These are phyloP conservation scores for Tetracladium setigerum DNA, from an alignment of 495 filamentous ascomycete genomes.

Conservation along the genomic window DNA sequence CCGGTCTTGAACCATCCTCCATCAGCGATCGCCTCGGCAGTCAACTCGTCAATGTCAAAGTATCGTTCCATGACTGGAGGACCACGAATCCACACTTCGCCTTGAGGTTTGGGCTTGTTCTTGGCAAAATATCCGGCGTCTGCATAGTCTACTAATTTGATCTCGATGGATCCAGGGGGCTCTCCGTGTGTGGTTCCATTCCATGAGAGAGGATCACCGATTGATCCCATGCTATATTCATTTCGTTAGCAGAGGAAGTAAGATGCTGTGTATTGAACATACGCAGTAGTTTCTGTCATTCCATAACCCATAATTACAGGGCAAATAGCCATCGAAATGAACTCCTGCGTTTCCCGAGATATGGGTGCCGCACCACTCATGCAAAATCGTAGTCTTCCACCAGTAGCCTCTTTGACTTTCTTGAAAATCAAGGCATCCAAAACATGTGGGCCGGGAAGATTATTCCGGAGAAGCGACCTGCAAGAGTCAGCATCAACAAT, in stretches of 20 bases:
- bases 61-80: conserved; percentile 64
- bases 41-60: conserved; percentile 76
- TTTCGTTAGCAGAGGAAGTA: background rate
- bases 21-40: conserved; percentile 56
- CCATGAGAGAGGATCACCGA: conserved; percentile 86
- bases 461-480: conserved; percentile 50
- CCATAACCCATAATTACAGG: conserved; percentile 93
- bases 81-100: conserved; percentile 88
- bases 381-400: conserved; percentile 67
- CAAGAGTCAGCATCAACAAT: background rate
- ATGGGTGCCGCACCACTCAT: conserved; percentile 82
- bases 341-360: conserved; percentile 74
- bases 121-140: conserved; percentile 85
- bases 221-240: conserved; percentile 77
- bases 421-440: conserved; percentile 75
- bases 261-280: conserved; percentile 9
- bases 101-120: conserved; percentile 80
- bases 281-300: conserved; percentile 83
- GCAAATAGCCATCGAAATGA: conserved; percentile 76
- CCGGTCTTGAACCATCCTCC: conserved; percentile 95
- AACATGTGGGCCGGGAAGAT: conserved; percentile 63
- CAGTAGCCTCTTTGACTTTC: conserved; percentile 83
- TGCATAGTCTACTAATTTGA: conserved; percentile 90
- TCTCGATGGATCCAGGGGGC: conserved; percentile 67
- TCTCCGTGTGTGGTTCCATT: conserved; percentile 71